Percentiles rank a stretch among this genome's conserved stretches.
phyloP scores from a whole-genome alignment of 305 asterid species.

The Fraxinus platypoda region DNA sequence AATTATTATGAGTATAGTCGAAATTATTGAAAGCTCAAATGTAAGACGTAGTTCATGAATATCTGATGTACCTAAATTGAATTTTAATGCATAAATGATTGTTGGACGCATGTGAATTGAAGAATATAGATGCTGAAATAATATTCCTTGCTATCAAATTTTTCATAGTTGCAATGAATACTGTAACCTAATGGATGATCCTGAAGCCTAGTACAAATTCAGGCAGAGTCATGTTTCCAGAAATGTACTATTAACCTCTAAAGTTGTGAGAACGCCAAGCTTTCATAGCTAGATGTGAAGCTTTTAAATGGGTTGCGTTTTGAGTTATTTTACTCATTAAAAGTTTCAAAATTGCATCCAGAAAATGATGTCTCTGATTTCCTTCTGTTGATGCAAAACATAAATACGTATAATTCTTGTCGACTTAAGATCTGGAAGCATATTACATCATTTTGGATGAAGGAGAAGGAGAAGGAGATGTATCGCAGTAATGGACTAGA shows the following conservation, averaged over 20 bases:
- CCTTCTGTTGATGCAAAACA: not conserved
- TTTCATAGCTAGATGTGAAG: not conserved
- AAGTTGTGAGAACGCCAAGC: not conserved
- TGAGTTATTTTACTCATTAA: not conserved
- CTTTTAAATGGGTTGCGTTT: not conserved
- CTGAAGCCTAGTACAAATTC: not conserved
- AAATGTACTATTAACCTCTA: not conserved
- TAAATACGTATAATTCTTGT: not conserved
- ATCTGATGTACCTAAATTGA: not conserved
- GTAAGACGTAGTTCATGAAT: not conserved
- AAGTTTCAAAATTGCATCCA: constrained; percentile 1
- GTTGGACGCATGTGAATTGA: not conserved
- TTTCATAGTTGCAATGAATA: not conserved
- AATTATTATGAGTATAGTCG: not conserved
- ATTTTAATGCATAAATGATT: not conserved
- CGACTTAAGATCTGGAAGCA: not conserved
- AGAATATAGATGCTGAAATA: not conserved
- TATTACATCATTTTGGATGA: not conserved
- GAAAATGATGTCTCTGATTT: not conserved
- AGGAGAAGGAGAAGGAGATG: not conserved
- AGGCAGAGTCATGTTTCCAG: not conserved
- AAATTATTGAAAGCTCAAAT: not conserved
- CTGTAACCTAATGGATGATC: not conserved
- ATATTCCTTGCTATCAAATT: not conserved
- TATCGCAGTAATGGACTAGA: not conserved